Evolutionary conservation across 2,329 filamentous ascomycete genomes (phyloP), one percentile per base, ranked within the genome.

Genomic region (Parafenestella ontariensis): DNA sequence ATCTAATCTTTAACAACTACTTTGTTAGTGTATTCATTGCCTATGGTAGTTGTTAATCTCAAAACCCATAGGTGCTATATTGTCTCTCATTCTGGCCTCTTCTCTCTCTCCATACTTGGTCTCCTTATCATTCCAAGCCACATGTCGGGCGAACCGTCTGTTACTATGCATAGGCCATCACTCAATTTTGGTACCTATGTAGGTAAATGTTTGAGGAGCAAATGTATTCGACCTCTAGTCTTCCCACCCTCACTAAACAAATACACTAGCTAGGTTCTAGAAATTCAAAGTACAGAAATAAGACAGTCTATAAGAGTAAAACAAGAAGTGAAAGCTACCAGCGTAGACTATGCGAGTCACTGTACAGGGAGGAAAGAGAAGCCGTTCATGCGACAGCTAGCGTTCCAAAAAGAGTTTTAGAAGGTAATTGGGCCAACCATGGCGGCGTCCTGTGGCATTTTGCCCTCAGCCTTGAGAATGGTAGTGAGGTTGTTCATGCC

Each of bases 141-240:
- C n/a, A n/a, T n/a, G n/a, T n/a, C n/a, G n/a, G n/a, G n/a, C n/a
- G n/a, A n/a, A n/a, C n/a, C n/a, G n/a, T n/a, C n/a, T n/a, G n/a
- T n/a, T n/a, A n/a, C n/a, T n/a, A n/a, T n/a, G n/a, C n/a, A n/a
- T n/a, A n/a, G n/a, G n/a, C n/a, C n/a, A n/a, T 43, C 13, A 20
- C 41, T 74, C 65, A 1, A 69, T 65, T 1, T 76, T 51, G 6
- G n/a, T n/a, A n/a, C n/a, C n/a, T n/a, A n/a, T 28, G 24, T n/a
- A n/a, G n/a, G 24, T 26, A 11, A 17, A 29, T 8, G n/a, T 17
- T 43, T 5, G 41, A 29, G 26, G 41, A 43, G 41, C 41, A 43
- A 29, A 43, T 43, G 24, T 43, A 43, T 43, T 43, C 18, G 26
- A 29, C 41, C n/a, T 18, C 41, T 21, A 3, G n/a, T 43, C 41